phyloP scores from a whole-genome alignment of 2,329 filamentous ascomycete species.

The Dactylellina drechsleri region DNA sequence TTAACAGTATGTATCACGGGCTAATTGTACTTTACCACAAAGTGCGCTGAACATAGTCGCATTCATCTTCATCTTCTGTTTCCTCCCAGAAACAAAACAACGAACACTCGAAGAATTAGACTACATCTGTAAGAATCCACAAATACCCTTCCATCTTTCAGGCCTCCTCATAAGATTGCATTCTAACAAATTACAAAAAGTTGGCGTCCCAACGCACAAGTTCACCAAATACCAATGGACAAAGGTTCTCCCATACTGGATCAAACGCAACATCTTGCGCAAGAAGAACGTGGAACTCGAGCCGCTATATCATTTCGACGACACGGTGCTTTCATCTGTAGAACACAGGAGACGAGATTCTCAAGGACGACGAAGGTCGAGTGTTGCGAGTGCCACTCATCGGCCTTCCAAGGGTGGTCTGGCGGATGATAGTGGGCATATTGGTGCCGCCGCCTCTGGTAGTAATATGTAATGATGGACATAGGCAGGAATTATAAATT shows the following conservation, averaged over 20 bases:
- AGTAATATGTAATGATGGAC: constrained; percentile 5
- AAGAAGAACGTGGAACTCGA: constrained; percentile 65
- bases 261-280: constrained; percentile 69
- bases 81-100: constrained; percentile 71
- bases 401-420: constrained; percentile 10
- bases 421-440: background rate
- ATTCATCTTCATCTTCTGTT: constrained; percentile 69
- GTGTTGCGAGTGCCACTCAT: constrained; percentile 5
- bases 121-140: constrained; percentile 63
- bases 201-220: constrained; percentile 69
- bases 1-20: background rate
- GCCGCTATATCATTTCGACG: constrained; percentile 67
- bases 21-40: background rate
- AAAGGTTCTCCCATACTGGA: constrained; percentile 70
- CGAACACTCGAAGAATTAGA: constrained; percentile 67
- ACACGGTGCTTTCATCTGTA: constrained; percentile 44
- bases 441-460: background rate
- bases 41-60: constrained; percentile 67
- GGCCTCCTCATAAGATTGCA: constrained; percentile 39
- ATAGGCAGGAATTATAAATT: background rate
- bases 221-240: constrained; percentile 70
- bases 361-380: constrained; percentile 36
- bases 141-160: background rate
- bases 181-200: constrained; percentile 67
- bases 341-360: constrained; percentile 38